Evolutionary conservation across 805 yeast species (phyloP).

Genomic region (Pichia kluyveri): DNA sequence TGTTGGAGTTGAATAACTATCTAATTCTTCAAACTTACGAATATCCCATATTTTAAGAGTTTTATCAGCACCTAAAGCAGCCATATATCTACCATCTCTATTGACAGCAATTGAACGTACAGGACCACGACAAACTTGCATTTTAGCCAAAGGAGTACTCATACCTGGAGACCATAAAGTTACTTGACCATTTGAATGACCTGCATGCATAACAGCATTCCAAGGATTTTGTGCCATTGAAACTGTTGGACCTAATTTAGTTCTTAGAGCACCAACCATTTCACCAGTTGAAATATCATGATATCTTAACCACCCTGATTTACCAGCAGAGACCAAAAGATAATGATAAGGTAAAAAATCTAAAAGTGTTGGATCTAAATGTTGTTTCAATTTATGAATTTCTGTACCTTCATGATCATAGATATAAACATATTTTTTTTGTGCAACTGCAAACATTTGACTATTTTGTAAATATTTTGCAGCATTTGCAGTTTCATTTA

Average conservation of each 20-base stretch:
- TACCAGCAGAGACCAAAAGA: constrained; percentile 78
- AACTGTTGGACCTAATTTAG: constrained; percentile 85
- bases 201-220: constrained; percentile 91
- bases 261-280: constrained; percentile 72
- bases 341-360: constrained; percentile 93
- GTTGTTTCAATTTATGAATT: constrained; percentile 84
- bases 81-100: constrained; percentile 92
- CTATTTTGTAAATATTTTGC: constrained; percentile 88
- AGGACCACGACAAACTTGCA: constrained; percentile 80
- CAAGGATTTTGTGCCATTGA: constrained; percentile 88
- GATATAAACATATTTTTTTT: constrained; percentile 85
- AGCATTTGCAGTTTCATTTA: constrained; percentile 84
- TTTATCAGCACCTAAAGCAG: constrained; percentile 81
- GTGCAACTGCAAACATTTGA: constrained; percentile 94
- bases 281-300: constrained; percentile 94
- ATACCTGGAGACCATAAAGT: constrained; percentile 89
- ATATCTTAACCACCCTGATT: constrained; percentile 79
- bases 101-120: constrained; percentile 78
- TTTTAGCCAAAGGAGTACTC: constrained; percentile 75
- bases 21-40: constrained; percentile 69
- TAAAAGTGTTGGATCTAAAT: constrained; percentile 71
- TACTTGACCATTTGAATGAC: constrained; percentile 89
- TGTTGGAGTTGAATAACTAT: constrained; percentile 65
- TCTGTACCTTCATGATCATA: constrained; percentile 90
- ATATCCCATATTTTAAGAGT: constrained; percentile 88